These are phyloP conservation scores for Wickerhamiella australiensis DNA, from an alignment of 805 yeast genomes.

Conservation along the genomic window DNA sequence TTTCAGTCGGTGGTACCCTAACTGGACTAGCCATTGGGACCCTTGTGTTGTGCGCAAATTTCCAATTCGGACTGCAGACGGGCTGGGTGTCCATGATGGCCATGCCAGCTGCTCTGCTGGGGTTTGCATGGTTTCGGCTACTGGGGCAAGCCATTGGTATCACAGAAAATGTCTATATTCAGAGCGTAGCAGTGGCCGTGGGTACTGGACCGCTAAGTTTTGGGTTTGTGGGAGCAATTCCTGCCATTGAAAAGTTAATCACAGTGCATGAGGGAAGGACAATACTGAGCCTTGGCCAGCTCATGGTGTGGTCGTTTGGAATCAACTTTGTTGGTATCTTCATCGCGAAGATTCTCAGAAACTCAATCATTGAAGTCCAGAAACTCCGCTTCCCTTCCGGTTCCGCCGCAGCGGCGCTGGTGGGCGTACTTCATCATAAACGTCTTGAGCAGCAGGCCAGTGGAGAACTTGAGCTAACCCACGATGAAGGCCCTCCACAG, in stretches of 20 bases:
- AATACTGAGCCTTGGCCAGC: conserved; percentile 36
- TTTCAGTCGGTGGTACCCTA: not conserved
- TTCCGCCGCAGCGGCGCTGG: conserved; percentile 86
- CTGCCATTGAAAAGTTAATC: conserved; percentile 85
- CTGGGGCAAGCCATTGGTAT: conserved; percentile 42
- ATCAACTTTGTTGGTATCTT: conserved; percentile 91
- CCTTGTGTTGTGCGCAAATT: conserved; percentile 73
- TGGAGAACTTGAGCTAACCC: conserved; percentile 13
- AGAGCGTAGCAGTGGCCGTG: conserved; percentile 88
- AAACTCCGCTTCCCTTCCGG: conserved; percentile 91
- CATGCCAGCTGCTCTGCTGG: conserved; percentile 80
- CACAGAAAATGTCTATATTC: conserved; percentile 88
- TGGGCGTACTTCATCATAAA: conserved; percentile 73
- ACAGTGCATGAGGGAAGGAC: conserved; percentile 50
- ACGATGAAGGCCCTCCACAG: conserved; percentile 5
- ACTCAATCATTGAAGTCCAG: conserved; percentile 77
- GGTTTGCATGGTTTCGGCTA: conserved; percentile 67
- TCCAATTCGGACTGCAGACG: conserved; percentile 92
- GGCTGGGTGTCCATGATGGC: conserved; percentile 99
- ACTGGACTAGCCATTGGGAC: conserved; percentile 74
- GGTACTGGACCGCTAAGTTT: conserved; percentile 96
- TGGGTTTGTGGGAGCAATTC: conserved; percentile 90
- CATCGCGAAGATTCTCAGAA: conserved; percentile 79
- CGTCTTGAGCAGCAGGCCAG: conserved; percentile 13
- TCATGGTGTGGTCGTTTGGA: conserved; percentile 74